These are phyloP conservation scores for Boletus tomentosulus DNA, from an alignment of 768 basidiomycete genomes.

Conservation along the genomic window DNA sequence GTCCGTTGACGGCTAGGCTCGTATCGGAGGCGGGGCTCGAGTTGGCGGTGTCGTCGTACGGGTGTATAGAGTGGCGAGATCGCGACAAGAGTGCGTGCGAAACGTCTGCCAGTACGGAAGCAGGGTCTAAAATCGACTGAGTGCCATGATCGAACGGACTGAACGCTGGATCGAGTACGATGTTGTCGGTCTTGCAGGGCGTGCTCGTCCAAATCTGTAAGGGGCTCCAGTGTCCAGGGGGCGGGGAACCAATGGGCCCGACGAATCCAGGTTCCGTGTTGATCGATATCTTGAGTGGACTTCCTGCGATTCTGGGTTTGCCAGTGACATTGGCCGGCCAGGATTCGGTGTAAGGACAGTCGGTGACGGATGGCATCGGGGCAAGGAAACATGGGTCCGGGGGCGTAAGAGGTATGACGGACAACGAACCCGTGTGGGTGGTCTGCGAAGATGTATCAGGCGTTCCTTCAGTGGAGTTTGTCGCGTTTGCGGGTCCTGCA, in stretches of 20 bases:
- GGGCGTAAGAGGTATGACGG: constrained; percentile 20
- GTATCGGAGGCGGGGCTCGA: constrained; percentile 4
- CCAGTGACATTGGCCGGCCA: constrained; percentile 10
- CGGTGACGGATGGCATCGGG: constrained; percentile 11
- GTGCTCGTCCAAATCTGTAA: constrained; percentile 25
- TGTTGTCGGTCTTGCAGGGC: constrained; percentile 10
- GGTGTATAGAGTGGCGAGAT: constrained; percentile 11
- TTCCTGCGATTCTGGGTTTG: constrained; percentile 11
- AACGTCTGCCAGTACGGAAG: constrained; percentile 3
- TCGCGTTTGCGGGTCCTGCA: background rate
- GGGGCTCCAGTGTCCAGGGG: constrained; percentile 13
- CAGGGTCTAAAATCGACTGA: background rate
- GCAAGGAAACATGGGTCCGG: constrained; percentile 23
- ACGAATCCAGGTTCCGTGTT: background rate
- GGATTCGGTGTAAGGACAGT: constrained; percentile 21
- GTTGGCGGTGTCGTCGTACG: constrained; percentile 8
- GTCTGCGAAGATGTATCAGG: constrained; percentile 10
- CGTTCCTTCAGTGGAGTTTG: constrained; percentile 3
- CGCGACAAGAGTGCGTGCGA: constrained; percentile 21
- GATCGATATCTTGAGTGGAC: constrained; percentile 22
- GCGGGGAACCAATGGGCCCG: constrained; percentile 5
- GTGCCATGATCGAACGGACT: background rate
- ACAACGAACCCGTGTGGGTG: constrained; percentile 5
- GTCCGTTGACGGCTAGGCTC: constrained; percentile 1
- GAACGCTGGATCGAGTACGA: background rate